A percentile compares a stretch with the other conserved stretches of the same genome.
Conservation (phyloP, 441 rosid species). For the Croton laevigatus region DNA sequence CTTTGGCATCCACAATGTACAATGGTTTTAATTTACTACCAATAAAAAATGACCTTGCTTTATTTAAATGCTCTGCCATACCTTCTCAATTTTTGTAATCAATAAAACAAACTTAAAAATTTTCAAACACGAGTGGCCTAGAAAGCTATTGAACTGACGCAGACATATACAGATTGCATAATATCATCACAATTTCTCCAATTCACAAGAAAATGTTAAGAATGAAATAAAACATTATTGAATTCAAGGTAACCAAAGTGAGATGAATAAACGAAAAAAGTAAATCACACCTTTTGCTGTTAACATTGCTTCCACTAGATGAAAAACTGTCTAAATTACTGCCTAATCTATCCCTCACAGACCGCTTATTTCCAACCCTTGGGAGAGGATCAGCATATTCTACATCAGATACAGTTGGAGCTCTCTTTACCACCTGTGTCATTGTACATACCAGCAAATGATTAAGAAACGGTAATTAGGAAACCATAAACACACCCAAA, state of each 20-base stretch:
- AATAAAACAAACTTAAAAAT: neutral
- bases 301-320: conserved; percentile 28
- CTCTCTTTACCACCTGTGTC: conserved; percentile 77
- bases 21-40: conserved; percentile 2
- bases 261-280: conserved; percentile 11
- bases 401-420: conserved; percentile 37
- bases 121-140: neutral
- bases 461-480: neutral
- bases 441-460: conserved; percentile 10
- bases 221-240: neutral
- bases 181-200: neutral
- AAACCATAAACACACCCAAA: neutral
- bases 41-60: neutral
- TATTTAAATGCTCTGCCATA: neutral
- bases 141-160: neutral
- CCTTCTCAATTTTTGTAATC: neutral
- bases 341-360: conserved; percentile 83
- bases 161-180: neutral
- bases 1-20: neutral
- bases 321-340: conserved; percentile 39
- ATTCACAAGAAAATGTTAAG: neutral
- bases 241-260: conserved; percentile 4
- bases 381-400: conserved; percentile 35
- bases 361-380: conserved; percentile 60
- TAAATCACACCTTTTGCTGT: conserved; percentile 56